Percentiles rank a stretch among this genome's conserved stretches.
Conservation (phyloP, 2,329 filamentous ascomycete genomes). For the Fusarium continuum region DNA sequence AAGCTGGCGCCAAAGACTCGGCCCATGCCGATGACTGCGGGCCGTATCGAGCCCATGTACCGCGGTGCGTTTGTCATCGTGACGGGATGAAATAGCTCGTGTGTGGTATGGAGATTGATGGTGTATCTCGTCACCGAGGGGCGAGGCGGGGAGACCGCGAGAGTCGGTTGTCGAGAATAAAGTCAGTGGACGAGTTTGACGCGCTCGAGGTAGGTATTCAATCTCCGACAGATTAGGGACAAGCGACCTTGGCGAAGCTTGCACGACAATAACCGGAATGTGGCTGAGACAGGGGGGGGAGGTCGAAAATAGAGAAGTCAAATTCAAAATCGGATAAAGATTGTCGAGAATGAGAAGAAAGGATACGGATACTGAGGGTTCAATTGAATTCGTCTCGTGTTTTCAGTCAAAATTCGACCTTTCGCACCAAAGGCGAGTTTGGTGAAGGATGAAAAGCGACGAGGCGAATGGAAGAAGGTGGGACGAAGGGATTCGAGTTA, state of each 20-base stretch:
- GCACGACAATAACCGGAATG: conserved; percentile 22
- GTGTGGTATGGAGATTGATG: background rate
- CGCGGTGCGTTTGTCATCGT: conserved; percentile 47
- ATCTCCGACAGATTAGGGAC: conserved; percentile 16
- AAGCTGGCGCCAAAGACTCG: conserved; percentile 61
- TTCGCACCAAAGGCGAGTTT: conserved; percentile 36
- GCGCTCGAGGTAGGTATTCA: conserved; percentile 13
- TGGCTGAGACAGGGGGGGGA: conserved; percentile 21
- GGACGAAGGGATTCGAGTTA: conserved; percentile 23
- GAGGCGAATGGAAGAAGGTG: conserved; percentile 25
- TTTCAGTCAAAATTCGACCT: conserved; percentile 21
- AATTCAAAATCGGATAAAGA: background rate
- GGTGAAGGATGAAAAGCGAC: conserved; percentile 24
- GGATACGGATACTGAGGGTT: too few species aligned
- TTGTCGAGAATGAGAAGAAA: background rate
- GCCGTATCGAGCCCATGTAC: conserved; percentile 55
- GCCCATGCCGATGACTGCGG: conserved; percentile 61
- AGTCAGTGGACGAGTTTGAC: background rate
- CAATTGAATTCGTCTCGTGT: conserved; percentile 5
- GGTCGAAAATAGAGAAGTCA: background rate
- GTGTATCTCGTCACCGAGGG: conserved; percentile 1
- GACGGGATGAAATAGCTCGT: background rate
- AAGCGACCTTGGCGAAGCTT: conserved; percentile 14
- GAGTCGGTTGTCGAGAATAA: conserved; percentile 4
- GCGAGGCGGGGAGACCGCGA: conserved; percentile 3